Evolutionary conservation across 1,284 basidiomycete species (phyloP).

Genomic region (Ceratorhiza oryzae-sativae): DNA sequence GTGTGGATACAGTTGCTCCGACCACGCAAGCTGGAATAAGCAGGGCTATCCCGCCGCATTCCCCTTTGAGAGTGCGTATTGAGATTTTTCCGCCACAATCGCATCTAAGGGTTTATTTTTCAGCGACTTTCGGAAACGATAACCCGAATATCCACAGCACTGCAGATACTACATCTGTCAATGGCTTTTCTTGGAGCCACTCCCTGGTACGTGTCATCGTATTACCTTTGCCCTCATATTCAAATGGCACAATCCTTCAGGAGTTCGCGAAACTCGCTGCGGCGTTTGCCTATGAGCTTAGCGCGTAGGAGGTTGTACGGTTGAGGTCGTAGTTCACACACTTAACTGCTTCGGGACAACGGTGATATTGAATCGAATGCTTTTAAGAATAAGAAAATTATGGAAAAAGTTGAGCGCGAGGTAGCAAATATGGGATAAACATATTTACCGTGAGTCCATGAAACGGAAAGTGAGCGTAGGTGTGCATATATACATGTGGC

Average conservation of each 20-base stretch:
- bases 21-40: slow-evolving; percentile 50
- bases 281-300: slow-evolving; percentile 58
- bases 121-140: slow-evolving; percentile 20
- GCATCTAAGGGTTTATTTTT: slow-evolving; percentile 47
- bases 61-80: slow-evolving; percentile 48
- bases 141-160: slow-evolving; percentile 56
- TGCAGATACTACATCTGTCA: slow-evolving; percentile 57
- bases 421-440: too few species aligned
- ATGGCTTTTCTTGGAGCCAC: slow-evolving; percentile 60
- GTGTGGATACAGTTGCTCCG: slow-evolving; percentile 40
- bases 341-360: too few species aligned
- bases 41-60: slow-evolving; percentile 56
- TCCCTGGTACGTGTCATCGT: slow-evolving; percentile 41
- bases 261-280: slow-evolving; percentile 61
- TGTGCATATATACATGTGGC: too few species aligned
- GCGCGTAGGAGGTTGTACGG: too few species aligned
- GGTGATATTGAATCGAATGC: too few species aligned
- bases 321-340: too few species aligned
- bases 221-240: not conserved
- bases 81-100: slow-evolving; percentile 39
- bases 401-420: too few species aligned
- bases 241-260: not conserved
- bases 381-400: too few species aligned
- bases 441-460: too few species aligned
- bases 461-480: too few species aligned